Conservation (phyloP, 805 yeast genomes). For the Lipomyces sp. region DNA sequence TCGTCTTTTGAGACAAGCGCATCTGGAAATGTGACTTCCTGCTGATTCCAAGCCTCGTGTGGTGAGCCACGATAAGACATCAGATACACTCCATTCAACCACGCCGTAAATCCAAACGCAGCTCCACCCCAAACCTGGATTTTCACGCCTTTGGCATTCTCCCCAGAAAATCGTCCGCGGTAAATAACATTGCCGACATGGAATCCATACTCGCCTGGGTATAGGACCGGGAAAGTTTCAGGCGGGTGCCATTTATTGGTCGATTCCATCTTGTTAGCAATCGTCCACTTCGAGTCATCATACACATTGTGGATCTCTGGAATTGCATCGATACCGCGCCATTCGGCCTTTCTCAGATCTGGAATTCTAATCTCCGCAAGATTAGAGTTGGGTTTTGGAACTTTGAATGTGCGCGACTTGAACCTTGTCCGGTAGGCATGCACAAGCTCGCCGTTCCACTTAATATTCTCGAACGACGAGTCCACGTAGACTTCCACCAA, state of each 20-base stretch:
- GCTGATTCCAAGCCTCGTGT: background rate
- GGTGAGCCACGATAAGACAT: conserved; percentile 23
- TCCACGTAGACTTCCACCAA: conserved; percentile 27
- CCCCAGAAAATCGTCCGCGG: conserved; percentile 27
- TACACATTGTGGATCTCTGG: conserved; percentile 18
- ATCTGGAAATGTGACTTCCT: conserved; percentile 12
- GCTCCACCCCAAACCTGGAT: conserved; percentile 28
- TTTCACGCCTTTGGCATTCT: conserved; percentile 6
- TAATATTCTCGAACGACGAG: conserved; percentile 9
- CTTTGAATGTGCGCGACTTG: conserved; percentile 23
- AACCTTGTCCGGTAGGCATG: conserved; percentile 11
- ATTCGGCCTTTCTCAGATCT: conserved; percentile 15
- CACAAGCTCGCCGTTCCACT: conserved; percentile 25
- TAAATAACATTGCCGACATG: conserved; percentile 25
- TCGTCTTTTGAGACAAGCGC: background rate
- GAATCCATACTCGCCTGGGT: conserved; percentile 33
- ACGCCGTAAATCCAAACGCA: conserved; percentile 28
- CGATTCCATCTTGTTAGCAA: conserved; percentile 21
- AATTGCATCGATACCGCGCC: conserved; percentile 23
- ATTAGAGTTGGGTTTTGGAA: conserved; percentile 16
- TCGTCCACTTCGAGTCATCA: conserved; percentile 28
- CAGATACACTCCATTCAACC: conserved; percentile 23
- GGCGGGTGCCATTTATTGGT: conserved; percentile 23
- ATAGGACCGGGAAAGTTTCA: conserved; percentile 26
- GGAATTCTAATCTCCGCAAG: conserved; percentile 22